phyloP scores from a whole-genome alignment of 306 rosid genomes.

The Castanopsis chinensis region DNA sequence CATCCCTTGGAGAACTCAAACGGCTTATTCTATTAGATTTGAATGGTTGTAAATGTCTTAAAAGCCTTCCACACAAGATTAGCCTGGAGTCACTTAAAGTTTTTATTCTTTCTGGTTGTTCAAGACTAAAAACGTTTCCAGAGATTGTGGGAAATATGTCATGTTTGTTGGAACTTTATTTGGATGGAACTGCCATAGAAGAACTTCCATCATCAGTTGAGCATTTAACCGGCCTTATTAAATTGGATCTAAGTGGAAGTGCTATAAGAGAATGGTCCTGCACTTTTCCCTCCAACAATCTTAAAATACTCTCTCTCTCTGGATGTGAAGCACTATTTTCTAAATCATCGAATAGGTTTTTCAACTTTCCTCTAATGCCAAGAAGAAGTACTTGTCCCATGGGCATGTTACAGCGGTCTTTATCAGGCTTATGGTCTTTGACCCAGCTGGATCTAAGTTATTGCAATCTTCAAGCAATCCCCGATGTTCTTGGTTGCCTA shows the following conservation, averaged over 20 bases:
- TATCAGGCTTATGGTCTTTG: no score
- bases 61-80: no score
- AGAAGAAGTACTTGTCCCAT: no score
- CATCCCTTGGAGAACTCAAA: neutral
- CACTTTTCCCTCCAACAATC: neutral
- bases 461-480: no score
- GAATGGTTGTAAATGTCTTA: no score
- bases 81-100: neutral
- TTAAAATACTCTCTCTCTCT: neutral
- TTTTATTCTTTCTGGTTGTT: neutral
- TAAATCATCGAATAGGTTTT: neutral
- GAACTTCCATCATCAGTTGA: neutral
- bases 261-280: no score
- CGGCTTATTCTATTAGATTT: neutral
- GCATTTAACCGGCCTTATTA: neutral
- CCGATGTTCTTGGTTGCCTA: no score
- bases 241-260: no score
- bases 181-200: neutral
- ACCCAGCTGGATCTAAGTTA: no score
- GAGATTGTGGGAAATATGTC: no score
- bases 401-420: no score
- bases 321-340: neutral
- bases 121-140: neutral
- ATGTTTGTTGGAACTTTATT: neutral
- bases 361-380: neutral